These are phyloP conservation scores for Rhodocollybia butyracea DNA, from an alignment of 768 basidiomycete genomes.

Conservation along the genomic window DNA sequence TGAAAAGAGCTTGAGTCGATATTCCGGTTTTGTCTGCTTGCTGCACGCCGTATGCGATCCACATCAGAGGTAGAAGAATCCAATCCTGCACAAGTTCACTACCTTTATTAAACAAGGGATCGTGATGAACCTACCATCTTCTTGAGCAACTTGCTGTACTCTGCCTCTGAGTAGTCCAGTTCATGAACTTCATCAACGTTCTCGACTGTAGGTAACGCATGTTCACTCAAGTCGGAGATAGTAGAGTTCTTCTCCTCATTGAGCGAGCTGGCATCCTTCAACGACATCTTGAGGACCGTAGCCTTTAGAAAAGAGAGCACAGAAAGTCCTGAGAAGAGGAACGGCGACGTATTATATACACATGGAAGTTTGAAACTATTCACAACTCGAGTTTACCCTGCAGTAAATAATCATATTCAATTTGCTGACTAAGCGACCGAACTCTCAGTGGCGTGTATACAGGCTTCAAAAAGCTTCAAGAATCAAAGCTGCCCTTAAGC, in stretches of 20 bases:
- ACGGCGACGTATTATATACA: too few species aligned
- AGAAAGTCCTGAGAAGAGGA: too few species aligned
- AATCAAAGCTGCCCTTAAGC: too few species aligned
- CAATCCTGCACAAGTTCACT: background rate
- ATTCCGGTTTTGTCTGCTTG: slow-evolving; percentile 11
- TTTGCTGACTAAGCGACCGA: too few species aligned
- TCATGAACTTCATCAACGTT: slow-evolving; percentile 3
- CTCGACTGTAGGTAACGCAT: background rate
- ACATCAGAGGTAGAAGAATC: slow-evolving; percentile 9
- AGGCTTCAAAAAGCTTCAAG: too few species aligned
- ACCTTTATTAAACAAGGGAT: background rate
- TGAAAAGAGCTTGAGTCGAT: slow-evolving; percentile 8
- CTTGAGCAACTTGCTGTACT: slow-evolving; percentile 5
- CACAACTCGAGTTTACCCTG: too few species aligned
- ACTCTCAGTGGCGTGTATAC: too few species aligned
- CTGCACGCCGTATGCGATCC: slow-evolving; percentile 10
- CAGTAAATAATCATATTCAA: too few species aligned
- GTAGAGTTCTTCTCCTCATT: slow-evolving; percentile 6
- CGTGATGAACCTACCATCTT: slow-evolving; percentile 4
- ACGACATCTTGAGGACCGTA: too few species aligned
- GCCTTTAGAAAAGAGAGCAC: too few species aligned
- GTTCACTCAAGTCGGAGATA: background rate
- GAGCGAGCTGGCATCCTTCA: background rate
- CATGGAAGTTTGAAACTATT: too few species aligned
- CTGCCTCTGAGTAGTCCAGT: slow-evolving; percentile 6